Evolutionary conservation across 2,329 filamentous ascomycete genomes (phyloP).

Genomic region (Aspergillus ochraceus): DNA sequence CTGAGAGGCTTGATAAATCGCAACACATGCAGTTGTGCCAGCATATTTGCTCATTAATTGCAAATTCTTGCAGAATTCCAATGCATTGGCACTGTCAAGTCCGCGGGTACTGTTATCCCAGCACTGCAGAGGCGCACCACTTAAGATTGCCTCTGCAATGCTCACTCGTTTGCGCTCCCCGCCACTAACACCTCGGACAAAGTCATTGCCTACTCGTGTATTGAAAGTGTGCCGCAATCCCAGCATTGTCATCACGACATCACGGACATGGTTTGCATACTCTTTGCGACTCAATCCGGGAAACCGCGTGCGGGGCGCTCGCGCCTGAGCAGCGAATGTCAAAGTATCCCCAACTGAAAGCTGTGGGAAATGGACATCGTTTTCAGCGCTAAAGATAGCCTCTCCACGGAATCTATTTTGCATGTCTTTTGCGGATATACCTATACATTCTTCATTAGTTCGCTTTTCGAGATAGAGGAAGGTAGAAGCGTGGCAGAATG

Average conservation of each 20-base stretch:
- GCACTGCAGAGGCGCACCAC: neutral
- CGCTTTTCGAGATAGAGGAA: neutral
- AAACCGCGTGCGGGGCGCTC: neutral
- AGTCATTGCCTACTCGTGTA: neutral
- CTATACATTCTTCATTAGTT: neutral
- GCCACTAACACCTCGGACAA: neutral
- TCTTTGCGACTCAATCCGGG: neutral
- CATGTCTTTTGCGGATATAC: neutral
- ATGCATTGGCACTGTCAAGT: neutral
- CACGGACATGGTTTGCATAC: neutral
- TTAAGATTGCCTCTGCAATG: constrained; percentile 40
- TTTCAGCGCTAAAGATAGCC: neutral
- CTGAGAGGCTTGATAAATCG: constrained; percentile 50
- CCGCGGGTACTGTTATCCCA: neutral
- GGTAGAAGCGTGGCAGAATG: neutral
- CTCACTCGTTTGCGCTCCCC: constrained; percentile 55
- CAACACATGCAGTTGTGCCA: neutral
- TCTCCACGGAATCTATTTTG: neutral
- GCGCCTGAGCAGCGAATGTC: neutral
- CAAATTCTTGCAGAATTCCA: neutral
- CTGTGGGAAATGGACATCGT: neutral
- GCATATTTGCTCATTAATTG: neutral
- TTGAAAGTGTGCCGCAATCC: neutral
- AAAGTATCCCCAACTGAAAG: neutral
- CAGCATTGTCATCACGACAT: neutral